Evolutionary conservation across 106 monocot species (phyloP).

Genomic region (Apostasia shenzhenica): DNA sequence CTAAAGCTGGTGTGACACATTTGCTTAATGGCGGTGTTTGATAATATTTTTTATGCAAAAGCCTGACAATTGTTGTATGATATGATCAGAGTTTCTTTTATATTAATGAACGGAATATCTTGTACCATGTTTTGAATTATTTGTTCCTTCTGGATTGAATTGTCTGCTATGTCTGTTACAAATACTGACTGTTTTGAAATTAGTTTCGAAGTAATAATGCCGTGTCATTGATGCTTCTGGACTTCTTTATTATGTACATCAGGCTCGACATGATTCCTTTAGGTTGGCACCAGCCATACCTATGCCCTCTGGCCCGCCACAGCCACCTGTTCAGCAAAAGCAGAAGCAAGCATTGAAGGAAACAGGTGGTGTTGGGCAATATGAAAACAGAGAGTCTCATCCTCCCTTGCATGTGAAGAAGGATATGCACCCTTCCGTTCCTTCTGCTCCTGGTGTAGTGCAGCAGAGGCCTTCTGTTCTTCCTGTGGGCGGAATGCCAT

Average conservation of each 20-base stretch:
- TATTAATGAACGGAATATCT: too few relatives aligned
- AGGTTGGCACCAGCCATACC: slow-evolving; percentile 17
- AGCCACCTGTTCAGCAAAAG: slow-evolving; percentile 9
- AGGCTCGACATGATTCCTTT: slow-evolving; percentile 34
- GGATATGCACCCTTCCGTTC: slow-evolving; percentile 20
- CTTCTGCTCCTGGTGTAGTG: slow-evolving; percentile 10
- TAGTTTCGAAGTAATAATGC: background rate
- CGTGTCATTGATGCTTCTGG: slow-evolving; percentile 4
- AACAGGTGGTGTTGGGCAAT: slow-evolving; percentile 16
- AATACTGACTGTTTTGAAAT: background rate
- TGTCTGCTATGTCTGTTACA: too few relatives aligned
- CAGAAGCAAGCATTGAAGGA: slow-evolving; percentile 26
- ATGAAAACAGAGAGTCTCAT: slow-evolving; percentile 15
- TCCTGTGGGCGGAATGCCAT: slow-evolving; percentile 35
- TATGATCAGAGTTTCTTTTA: too few relatives aligned
- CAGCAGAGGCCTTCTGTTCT: slow-evolving; percentile 27
- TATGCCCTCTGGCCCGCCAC: slow-evolving; percentile 14
- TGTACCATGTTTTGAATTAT: too few relatives aligned
- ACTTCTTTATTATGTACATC: background rate
- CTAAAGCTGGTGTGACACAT: too few relatives aligned
- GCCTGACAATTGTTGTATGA: too few relatives aligned
- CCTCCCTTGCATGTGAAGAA: slow-evolving; percentile 32
- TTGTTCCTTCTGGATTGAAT: too few relatives aligned
- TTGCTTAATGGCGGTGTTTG: too few relatives aligned
- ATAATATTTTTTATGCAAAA: too few relatives aligned